Evolutionary conservation across 495 filamentous ascomycete genomes (phyloP), one percentile per base, ranked within the genome.

Genomic region (Staphylotrichum longicolle): DNA sequence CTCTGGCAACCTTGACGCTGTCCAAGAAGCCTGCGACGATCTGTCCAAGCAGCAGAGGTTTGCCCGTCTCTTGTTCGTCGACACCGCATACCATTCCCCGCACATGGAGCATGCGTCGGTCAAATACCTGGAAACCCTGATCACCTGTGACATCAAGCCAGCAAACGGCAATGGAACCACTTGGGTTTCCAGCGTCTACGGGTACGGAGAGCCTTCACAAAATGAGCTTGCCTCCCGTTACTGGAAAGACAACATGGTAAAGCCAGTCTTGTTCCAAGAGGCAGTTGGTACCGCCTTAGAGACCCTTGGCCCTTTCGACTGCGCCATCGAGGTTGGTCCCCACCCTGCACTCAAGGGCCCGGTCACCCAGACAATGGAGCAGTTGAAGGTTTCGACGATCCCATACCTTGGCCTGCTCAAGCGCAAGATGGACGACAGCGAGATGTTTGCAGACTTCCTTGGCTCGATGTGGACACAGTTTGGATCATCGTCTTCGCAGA

Each of bases 61-160:
- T 50, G 71, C 74, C 0, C 66, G 78, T 9, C 3, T 73, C 30
- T 66, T 87, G 2, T 58, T 63, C 12, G 76, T 85, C 5, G 75
- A 81, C 39, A 79, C 75, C 2, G 86, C 86, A 0, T 89, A 89
- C 60, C 86, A 88, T 65, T 85, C 84, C 0, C 78, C 77, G 1
- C 84, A 83, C 61, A 88, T 89, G 85, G 35, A 66, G 0, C 40
- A 37, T 12, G 65, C 80, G 32, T 72, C 76, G 0, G 57, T 44
- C 4, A 57, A 72, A 30, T 88, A 86, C 63, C 39, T 74, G 14
- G 44, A 74, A 30, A 53, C 60, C 1, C 54, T 82, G 34, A 12
- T 40, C 0, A 54, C 47, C 7, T 74, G 73, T 42, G 53, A 60
- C 10, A 66, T 81, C 9, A 12, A 34, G 0, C 65, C 70, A 5